Conservation (phyloP, 495 filamentous ascomycete species). For the Podospora pseudopauciseta region DNA sequence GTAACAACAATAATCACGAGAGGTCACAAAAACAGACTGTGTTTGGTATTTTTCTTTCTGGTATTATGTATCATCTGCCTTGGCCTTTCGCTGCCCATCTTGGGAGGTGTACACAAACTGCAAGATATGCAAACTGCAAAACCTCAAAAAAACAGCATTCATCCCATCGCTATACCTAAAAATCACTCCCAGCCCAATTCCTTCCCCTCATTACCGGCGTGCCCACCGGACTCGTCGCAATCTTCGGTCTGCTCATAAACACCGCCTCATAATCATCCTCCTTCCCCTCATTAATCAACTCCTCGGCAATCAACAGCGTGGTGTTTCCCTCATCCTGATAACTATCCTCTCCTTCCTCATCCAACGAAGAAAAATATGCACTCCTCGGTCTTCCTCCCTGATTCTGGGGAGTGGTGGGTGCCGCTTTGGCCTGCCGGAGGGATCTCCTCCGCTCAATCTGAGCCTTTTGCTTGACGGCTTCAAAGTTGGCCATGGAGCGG, state of each 20-base stretch:
- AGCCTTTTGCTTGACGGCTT: slow-evolving; percentile 49
- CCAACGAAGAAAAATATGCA: slow-evolving; percentile 40
- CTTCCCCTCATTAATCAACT: slow-evolving; percentile 46
- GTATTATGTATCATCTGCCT: slow-evolving; percentile 6
- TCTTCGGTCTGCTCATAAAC: slow-evolving; percentile 78
- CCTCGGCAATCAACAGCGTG: slow-evolving; percentile 30
- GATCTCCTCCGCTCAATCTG: slow-evolving; percentile 55
- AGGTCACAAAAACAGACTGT: background rate
- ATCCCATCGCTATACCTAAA: background rate
- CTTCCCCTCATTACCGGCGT: slow-evolving; percentile 45
- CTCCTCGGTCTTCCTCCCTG: slow-evolving; percentile 24
- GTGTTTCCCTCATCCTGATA: slow-evolving; percentile 29
- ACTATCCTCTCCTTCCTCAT: slow-evolving; percentile 38
- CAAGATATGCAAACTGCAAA: slow-evolving; percentile 3
- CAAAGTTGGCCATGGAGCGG: slow-evolving; percentile 71
- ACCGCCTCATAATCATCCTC: slow-evolving; percentile 82
- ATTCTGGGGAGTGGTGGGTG: slow-evolving; percentile 17
- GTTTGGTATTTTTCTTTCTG: background rate
- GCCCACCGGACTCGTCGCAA: slow-evolving; percentile 69
- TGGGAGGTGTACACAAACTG: no score
- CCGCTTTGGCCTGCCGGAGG: slow-evolving; percentile 40
- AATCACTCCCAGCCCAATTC: slow-evolving; percentile 16
- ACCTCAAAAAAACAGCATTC: background rate
- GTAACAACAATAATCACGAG: background rate
- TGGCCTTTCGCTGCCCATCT: no score